A percentile compares a stretch with the other conserved stretches of the same genome.
These are phyloP conservation scores for Filobasidium floriforme DNA, from an alignment of 768 basidiomycete species.

Conservation along the genomic window DNA sequence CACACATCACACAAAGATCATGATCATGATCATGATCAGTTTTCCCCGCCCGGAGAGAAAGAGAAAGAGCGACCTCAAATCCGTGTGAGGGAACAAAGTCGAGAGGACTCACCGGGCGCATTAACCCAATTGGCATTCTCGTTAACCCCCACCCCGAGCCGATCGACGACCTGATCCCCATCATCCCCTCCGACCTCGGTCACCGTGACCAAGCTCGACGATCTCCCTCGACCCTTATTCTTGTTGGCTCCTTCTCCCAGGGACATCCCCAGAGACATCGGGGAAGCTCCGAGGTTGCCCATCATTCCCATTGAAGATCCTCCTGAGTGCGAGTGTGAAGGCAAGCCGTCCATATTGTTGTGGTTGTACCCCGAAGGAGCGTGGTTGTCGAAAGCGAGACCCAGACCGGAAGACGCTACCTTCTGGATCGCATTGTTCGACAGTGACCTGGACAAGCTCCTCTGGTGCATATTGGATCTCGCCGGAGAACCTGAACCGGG, in stretches of 20 bases:
- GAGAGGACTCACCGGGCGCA: constrained; percentile 43
- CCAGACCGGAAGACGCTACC: constrained; percentile 7
- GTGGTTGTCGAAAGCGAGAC: neutral
- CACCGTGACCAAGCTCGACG: constrained; percentile 44
- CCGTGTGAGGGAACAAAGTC: too few relatives aligned
- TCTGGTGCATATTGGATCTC: neutral
- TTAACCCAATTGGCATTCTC: constrained; percentile 47
- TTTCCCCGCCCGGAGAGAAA: too few relatives aligned
- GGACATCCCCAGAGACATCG: too few relatives aligned
- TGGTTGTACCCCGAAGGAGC: too few relatives aligned
- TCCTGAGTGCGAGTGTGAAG: neutral
- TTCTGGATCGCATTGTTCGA: constrained; percentile 21
- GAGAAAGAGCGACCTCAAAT: too few relatives aligned
- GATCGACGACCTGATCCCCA: constrained; percentile 42
- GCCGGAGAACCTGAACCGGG: neutral
- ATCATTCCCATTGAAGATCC: neutral
- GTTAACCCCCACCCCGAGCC: constrained; percentile 42
- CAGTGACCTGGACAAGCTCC: neutral
- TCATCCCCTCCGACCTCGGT: constrained; percentile 46
- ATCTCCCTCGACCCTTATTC: constrained; percentile 38
- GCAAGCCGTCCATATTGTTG: neutral
- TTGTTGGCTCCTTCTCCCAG: neutral
- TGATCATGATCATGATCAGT: too few relatives aligned
- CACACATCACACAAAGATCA: too few relatives aligned
- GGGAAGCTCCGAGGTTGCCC: too few relatives aligned